A percentile compares a stretch with the other conserved stretches of the same genome.
phyloP scores from a whole-genome alignment of 2,329 filamentous ascomycete species.

The Aureobasidium melanogenum region DNA sequence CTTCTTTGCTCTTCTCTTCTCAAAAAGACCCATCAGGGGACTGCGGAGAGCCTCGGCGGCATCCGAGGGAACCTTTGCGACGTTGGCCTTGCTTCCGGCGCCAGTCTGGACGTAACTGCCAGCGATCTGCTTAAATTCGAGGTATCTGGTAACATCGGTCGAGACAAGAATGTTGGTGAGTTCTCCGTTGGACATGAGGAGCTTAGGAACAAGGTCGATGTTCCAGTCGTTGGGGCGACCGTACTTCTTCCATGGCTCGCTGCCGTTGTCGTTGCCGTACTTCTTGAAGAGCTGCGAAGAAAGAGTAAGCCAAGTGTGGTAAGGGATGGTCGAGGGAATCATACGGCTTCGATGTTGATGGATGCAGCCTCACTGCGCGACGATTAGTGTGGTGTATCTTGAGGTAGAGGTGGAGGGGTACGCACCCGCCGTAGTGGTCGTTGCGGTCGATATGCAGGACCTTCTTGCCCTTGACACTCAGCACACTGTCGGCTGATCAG shows the following conservation, averaged over 20 bases:
- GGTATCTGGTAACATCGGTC: slow-evolving; percentile 59
- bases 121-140: slow-evolving; percentile 59
- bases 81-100: slow-evolving; percentile 69
- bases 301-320: slow-evolving; percentile 23
- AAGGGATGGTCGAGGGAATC: slow-evolving; percentile 16
- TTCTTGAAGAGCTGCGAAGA: slow-evolving; percentile 78
- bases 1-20: slow-evolving; percentile 93
- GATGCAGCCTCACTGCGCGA: slow-evolving; percentile 76
- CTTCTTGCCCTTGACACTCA: slow-evolving; percentile 98
- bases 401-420: slow-evolving; percentile 20
- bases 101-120: slow-evolving; percentile 96
- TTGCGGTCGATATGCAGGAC: slow-evolving; percentile 98
- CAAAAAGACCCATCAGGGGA: slow-evolving; percentile 91
- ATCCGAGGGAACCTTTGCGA: slow-evolving; percentile 95
- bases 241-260: slow-evolving; percentile 97
- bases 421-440: slow-evolving; percentile 95
- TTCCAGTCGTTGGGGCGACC: slow-evolving; percentile 97
- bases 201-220: slow-evolving; percentile 96
- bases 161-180: slow-evolving; percentile 97
- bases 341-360: slow-evolving; percentile 88
- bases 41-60: slow-evolving; percentile 83
- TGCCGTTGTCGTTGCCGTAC: slow-evolving; percentile 76
- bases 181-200: slow-evolving; percentile 97
- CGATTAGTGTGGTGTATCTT: slow-evolving; percentile 17
- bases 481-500: slow-evolving; percentile 51